Percentiles rank a stretch among this genome's conserved stretches.
phyloP scores from a whole-genome alignment of 179 eudicot genomes.

The Beta macrorhiza region DNA sequence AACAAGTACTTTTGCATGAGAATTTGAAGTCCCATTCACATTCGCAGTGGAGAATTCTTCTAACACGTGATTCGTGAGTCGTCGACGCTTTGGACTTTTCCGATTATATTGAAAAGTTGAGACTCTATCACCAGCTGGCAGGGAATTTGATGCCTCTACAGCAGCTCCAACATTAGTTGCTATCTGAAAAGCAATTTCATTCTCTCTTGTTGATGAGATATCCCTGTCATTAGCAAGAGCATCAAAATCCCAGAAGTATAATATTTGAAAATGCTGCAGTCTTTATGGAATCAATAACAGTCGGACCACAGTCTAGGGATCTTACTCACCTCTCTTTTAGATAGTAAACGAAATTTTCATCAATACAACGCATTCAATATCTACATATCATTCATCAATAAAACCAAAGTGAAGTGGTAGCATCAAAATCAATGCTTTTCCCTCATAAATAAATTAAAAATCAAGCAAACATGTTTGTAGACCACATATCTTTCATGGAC shows the following conservation, averaged over 20 bases:
- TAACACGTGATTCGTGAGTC: slow-evolving; percentile 51
- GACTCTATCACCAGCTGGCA: slow-evolving; percentile 49
- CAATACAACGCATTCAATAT: not conserved
- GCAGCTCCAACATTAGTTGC: slow-evolving; percentile 82
- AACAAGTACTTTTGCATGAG: slow-evolving; percentile 29
- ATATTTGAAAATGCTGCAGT: not conserved
- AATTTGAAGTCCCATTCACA: slow-evolving; percentile 34
- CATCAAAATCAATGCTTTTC: not conserved
- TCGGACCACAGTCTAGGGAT: not conserved
- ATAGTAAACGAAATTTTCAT: not conserved
- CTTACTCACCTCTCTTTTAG: not conserved
- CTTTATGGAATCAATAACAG: not conserved
- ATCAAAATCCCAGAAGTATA: slow-evolving; percentile 9
- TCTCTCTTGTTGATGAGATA: slow-evolving; percentile 68
- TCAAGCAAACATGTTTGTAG: not conserved
- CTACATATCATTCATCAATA: not conserved
- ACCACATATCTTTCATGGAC: not conserved
- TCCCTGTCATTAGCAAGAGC: slow-evolving; percentile 53
- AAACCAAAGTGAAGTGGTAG: not conserved
- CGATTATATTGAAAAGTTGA: slow-evolving; percentile 68
- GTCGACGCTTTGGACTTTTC: slow-evolving; percentile 70
- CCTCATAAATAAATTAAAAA: not conserved
- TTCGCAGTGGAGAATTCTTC: slow-evolving; percentile 37
- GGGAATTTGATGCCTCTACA: slow-evolving; percentile 72
- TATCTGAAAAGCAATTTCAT: slow-evolving; percentile 71